phyloP scores from a whole-genome alignment of 1,284 basidiomycete genomes.

The Apiotrichum domesticum region DNA sequence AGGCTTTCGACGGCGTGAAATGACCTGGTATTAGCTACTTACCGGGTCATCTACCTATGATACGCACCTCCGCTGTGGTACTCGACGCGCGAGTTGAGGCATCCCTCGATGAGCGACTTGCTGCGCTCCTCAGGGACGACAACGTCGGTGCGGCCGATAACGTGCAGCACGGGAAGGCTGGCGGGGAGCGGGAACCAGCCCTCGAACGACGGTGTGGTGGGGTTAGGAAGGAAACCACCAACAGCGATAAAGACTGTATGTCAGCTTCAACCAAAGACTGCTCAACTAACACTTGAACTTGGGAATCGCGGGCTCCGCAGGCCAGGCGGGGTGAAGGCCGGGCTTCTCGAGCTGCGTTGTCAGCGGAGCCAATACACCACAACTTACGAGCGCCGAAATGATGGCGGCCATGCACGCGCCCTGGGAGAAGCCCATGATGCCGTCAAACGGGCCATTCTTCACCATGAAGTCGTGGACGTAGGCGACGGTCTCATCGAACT shows the following conservation, averaged over 20 bases:
- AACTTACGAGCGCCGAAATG: constrained; percentile 62
- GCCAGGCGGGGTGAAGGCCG: constrained; percentile 58
- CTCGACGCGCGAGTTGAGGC: constrained; percentile 47
- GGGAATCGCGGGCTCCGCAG: constrained; percentile 56
- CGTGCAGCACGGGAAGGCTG: constrained; percentile 67
- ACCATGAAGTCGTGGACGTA: constrained; percentile 49
- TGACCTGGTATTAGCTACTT: constrained; percentile 22
- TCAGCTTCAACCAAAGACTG: constrained; percentile 45
- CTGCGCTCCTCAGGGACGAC: constrained; percentile 70
- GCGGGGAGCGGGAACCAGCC: constrained; percentile 44
- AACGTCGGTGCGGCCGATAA: constrained; percentile 72
- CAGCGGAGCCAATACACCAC: neutral
- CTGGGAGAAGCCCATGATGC: constrained; percentile 82
- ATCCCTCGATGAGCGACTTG: constrained; percentile 56
- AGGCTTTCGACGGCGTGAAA: constrained; percentile 44
- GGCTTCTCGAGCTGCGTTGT: constrained; percentile 53
- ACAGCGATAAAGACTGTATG: constrained; percentile 54
- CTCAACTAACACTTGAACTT: constrained; percentile 55
- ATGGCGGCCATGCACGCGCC: constrained; percentile 73
- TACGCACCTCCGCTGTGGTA: constrained; percentile 45
- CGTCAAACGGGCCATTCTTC: constrained; percentile 51
- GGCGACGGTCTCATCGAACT: constrained; percentile 56
- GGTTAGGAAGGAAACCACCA: constrained; percentile 42
- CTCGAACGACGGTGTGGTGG: constrained; percentile 50
- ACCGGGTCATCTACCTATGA: neutral